phyloP scores from a whole-genome alignment of 2,329 filamentous ascomycete species.

The Aplosporella prunicola region DNA sequence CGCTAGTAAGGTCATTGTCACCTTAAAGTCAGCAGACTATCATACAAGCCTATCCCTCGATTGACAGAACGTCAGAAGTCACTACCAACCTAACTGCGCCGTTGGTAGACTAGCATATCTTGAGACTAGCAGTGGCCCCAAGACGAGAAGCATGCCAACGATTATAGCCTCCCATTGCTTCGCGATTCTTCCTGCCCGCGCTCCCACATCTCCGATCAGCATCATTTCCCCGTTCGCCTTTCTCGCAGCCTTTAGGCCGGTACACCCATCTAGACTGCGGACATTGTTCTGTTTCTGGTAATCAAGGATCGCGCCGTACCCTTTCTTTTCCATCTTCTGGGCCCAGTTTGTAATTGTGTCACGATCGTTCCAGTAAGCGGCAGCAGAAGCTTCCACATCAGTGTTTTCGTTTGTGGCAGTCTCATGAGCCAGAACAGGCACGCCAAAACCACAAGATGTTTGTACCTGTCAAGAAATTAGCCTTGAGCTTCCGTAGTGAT shows the following conservation, averaged over 20 bases:
- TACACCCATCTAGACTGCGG: constrained; percentile 49
- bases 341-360: constrained; percentile 48
- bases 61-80: too few relatives aligned
- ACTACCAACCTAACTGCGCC: too few relatives aligned
- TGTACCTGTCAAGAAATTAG: constrained; percentile 35
- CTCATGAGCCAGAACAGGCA: constrained; percentile 43
- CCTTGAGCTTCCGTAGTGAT: neutral
- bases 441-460: constrained; percentile 57
- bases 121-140: too few relatives aligned
- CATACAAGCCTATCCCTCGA: too few relatives aligned
- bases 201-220: constrained; percentile 31
- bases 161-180: constrained; percentile 18
- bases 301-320: constrained; percentile 33
- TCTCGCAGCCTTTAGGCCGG: constrained; percentile 47
- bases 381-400: constrained; percentile 15
- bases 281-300: constrained; percentile 51
- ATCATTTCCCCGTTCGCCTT: constrained; percentile 37
- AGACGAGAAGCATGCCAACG: constrained; percentile 15
- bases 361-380: constrained; percentile 33
- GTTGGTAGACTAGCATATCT: too few relatives aligned
- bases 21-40: too few relatives aligned
- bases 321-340: constrained; percentile 39
- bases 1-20: too few relatives aligned
- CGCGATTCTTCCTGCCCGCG: neutral
- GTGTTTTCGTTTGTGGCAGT: constrained; percentile 21